Evolutionary conservation across 2,329 filamentous ascomycete genomes (phyloP).

Genomic region (Dothideomycetes sp.): DNA sequence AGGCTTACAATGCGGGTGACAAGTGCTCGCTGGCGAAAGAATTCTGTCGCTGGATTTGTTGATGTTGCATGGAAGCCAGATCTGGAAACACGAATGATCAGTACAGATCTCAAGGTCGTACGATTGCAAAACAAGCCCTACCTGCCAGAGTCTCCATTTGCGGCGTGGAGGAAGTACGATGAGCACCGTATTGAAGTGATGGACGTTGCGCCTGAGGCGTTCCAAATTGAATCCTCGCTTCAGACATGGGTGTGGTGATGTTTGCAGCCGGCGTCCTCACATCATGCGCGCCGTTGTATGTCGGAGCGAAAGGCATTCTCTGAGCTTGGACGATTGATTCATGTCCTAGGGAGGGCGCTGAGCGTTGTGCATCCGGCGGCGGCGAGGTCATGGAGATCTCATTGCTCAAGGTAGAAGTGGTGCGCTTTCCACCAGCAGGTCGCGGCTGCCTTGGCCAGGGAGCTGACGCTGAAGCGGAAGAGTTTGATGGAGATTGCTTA

Average conservation of each 20-base stretch:
- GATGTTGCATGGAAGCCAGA: slow-evolving; percentile 39
- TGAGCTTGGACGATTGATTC: slow-evolving; percentile 15
- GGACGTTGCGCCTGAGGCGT: slow-evolving; percentile 13
- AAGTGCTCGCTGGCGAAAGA: slow-evolving; percentile 7
- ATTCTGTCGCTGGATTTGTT: slow-evolving; percentile 29
- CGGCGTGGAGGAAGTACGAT: slow-evolving; percentile 35
- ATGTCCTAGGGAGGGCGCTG: slow-evolving; percentile 4
- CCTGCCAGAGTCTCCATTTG: slow-evolving; percentile 41
- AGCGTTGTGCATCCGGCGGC: slow-evolving; percentile 14
- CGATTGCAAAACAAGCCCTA: slow-evolving; percentile 19
- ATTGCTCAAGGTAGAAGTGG: slow-evolving; percentile 37
- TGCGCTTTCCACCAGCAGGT: slow-evolving; percentile 23
- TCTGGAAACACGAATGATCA: slow-evolving; percentile 30
- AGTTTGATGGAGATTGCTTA: slow-evolving; percentile 27
- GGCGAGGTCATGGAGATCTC: slow-evolving; percentile 21
- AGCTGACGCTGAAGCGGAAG: slow-evolving; percentile 21
- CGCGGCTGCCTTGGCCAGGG: slow-evolving; percentile 10
- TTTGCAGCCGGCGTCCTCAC: slow-evolving; percentile 10
- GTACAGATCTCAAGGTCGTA: slow-evolving; percentile 1
- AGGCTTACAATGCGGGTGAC: slow-evolving; percentile 11
- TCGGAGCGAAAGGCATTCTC: slow-evolving; percentile 7
- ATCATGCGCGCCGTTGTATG: slow-evolving; percentile 7
- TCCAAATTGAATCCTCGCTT: slow-evolving; percentile 11
- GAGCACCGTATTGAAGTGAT: slow-evolving; percentile 18
- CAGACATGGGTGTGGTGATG: slow-evolving; percentile 4